Evolutionary conservation across 1,139 yeast species (phyloP).

Genomic region (Zygosaccharomyces pseudobailii): DNA sequence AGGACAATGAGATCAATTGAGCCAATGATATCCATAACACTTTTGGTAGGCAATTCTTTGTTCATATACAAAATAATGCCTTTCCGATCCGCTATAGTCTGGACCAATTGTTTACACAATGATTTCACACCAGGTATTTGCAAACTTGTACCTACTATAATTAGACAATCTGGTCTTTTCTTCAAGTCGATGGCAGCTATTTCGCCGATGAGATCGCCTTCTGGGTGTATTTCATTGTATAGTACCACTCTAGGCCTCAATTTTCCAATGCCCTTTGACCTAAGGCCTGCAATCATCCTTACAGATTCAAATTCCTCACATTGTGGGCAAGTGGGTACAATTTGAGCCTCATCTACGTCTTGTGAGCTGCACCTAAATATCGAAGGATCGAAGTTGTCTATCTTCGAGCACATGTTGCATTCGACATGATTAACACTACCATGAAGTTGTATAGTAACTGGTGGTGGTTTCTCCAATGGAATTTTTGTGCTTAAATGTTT

Average conservation of each 20-base stretch:
- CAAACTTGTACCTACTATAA: slow-evolving; percentile 82
- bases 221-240: slow-evolving; percentile 85
- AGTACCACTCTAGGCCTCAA: slow-evolving; percentile 78
- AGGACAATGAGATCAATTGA: slow-evolving; percentile 50
- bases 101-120: slow-evolving; percentile 65
- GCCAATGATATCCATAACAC: slow-evolving; percentile 47
- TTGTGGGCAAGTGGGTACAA: slow-evolving; percentile 50
- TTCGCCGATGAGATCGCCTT: slow-evolving; percentile 73
- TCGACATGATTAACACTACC: slow-evolving; percentile 68
- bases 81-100: slow-evolving; percentile 54
- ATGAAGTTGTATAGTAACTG: slow-evolving; percentile 67
- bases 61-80: slow-evolving; percentile 58
- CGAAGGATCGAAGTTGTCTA: slow-evolving; percentile 40
- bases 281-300: slow-evolving; percentile 55
- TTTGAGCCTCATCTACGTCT: slow-evolving; percentile 18
- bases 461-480: slow-evolving; percentile 46
- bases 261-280: slow-evolving; percentile 71
- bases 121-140: slow-evolving; percentile 83
- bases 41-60: slow-evolving; percentile 48
- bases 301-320: slow-evolving; percentile 51
- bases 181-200: slow-evolving; percentile 64
- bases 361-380: slow-evolving; percentile 34
- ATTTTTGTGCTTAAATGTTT: slow-evolving; percentile 45
- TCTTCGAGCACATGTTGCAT: slow-evolving; percentile 69
- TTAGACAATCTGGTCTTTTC: slow-evolving; percentile 65